phyloP scores from a whole-genome alignment of 805 yeast species.

The Schizosaccharomyces lindneri region DNA sequence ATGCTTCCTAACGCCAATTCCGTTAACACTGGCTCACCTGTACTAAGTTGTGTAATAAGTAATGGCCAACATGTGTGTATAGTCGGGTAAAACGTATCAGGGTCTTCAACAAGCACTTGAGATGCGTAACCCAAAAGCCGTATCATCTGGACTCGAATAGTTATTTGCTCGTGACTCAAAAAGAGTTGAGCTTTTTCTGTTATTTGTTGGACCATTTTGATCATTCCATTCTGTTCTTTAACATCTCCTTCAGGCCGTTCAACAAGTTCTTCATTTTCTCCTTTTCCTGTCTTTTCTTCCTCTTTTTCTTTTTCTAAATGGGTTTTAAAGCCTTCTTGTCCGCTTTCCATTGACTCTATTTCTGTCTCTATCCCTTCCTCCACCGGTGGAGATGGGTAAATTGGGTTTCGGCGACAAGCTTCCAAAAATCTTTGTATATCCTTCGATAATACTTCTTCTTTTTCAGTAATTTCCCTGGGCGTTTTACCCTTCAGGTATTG shows the following conservation, averaged over 20 bases:
- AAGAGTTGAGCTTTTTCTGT: conserved; percentile 44
- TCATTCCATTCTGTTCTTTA: conserved; percentile 10
- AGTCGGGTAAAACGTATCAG: conserved; percentile 22
- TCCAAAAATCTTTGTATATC: neutral
- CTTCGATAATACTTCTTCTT: neutral
- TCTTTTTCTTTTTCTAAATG: neutral
- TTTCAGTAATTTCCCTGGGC: neutral
- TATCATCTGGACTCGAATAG: conserved; percentile 32
- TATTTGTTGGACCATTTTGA: conserved; percentile 17
- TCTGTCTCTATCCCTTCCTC: neutral
- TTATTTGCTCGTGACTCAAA: conserved; percentile 38
- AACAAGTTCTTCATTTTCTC: conserved; percentile 6
- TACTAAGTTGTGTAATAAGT: conserved; percentile 12
- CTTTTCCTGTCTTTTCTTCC: neutral
- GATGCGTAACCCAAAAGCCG: conserved; percentile 21
- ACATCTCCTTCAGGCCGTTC: conserved; percentile 16
- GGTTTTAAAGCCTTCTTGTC: neutral
- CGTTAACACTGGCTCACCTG: conserved; percentile 13
- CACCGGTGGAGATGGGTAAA: neutral
- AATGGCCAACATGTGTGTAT: conserved; percentile 32
- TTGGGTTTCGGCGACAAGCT: neutral
- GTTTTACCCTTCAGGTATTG: neutral
- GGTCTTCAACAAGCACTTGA: conserved; percentile 30
- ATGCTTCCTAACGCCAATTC: conserved; percentile 13
- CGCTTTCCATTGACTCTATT: neutral